Conservation (phyloP, 805 yeast species). For the Monosporozyma siamensis region DNA sequence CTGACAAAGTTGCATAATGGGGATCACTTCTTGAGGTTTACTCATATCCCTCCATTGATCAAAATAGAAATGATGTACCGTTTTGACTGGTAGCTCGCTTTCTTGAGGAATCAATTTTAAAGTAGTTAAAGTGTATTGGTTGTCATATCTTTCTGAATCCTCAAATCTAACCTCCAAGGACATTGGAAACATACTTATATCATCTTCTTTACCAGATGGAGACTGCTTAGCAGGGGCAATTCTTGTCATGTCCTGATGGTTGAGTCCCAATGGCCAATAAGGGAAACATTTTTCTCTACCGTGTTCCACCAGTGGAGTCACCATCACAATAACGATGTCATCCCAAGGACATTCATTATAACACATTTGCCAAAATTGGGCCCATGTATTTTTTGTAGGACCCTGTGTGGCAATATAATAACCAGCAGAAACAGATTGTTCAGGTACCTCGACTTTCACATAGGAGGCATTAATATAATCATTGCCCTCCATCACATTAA, state of each 20-base stretch:
- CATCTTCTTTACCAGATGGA: slow-evolving; percentile 16
- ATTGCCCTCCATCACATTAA: slow-evolving; percentile 26
- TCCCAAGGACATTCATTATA: slow-evolving; percentile 48
- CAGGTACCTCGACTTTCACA: slow-evolving; percentile 30
- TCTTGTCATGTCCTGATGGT: slow-evolving; percentile 4
- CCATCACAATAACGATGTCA: slow-evolving; percentile 56
- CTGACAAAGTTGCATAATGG: slow-evolving; percentile 26
- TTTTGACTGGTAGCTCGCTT: slow-evolving; percentile 33
- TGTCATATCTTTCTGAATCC: slow-evolving; percentile 14
- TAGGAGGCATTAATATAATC: slow-evolving; percentile 87
- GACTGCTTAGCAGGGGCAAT: slow-evolving; percentile 13
- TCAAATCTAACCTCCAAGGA: slow-evolving; percentile 17
- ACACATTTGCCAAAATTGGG: slow-evolving; percentile 87
- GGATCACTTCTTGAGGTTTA: slow-evolving; percentile 38
- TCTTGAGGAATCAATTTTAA: slow-evolving; percentile 14
- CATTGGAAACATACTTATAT: slow-evolving; percentile 15
- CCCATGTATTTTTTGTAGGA: slow-evolving; percentile 62
- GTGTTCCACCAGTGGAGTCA: slow-evolving; percentile 65
- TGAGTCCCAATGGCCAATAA: slow-evolving; percentile 51
- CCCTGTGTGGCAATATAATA: slow-evolving; percentile 67
- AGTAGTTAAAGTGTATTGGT: slow-evolving; percentile 20
- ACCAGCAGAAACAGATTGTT: slow-evolving; percentile 19
- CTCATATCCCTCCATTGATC: slow-evolving; percentile 81
- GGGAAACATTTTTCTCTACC: slow-evolving; percentile 67
- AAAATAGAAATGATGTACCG: slow-evolving; percentile 57